Percentiles rank a stretch among this genome's conserved stretches.
Evolutionary conservation across 2,329 filamentous ascomycete genomes (phyloP).

Genomic region (Phymatotrichopsis omnivora): DNA sequence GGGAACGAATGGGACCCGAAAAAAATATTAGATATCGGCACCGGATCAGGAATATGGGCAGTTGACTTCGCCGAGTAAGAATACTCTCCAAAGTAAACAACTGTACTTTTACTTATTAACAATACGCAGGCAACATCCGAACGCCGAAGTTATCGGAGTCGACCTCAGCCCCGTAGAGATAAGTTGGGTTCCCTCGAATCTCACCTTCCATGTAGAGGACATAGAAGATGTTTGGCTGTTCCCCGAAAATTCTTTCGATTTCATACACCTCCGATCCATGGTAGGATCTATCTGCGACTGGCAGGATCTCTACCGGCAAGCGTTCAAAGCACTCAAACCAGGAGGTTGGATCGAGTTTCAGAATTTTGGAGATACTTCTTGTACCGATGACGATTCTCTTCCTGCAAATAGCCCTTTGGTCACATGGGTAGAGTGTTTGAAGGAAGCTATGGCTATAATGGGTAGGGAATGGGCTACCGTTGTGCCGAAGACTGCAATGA

Average conservation of each 20-base stretch:
- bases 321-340: slow-evolving; percentile 37
- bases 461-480: slow-evolving; percentile 23
- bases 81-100: neutral
- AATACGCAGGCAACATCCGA: slow-evolving; percentile 13
- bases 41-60: slow-evolving; percentile 50
- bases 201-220: slow-evolving; percentile 33
- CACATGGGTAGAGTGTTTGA: slow-evolving; percentile 30
- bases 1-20: slow-evolving; percentile 41
- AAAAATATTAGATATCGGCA: slow-evolving; percentile 48
- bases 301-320: slow-evolving; percentile 27
- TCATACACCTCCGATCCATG: slow-evolving; percentile 32
- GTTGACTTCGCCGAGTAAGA: no score
- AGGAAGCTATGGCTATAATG: slow-evolving; percentile 31
- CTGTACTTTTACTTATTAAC: neutral
- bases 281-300: slow-evolving; percentile 32
- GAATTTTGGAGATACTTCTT: slow-evolving; percentile 4
- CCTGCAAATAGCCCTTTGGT: slow-evolving; percentile 14
- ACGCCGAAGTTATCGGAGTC: no score
- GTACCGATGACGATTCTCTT: slow-evolving; percentile 17
- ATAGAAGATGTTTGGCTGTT: slow-evolving; percentile 33
- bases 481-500: slow-evolving; percentile 29
- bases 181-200: slow-evolving; percentile 26
- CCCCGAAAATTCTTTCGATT: slow-evolving; percentile 31
- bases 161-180: no score
- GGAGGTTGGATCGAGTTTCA: slow-evolving; percentile 42